Conservation (phyloP, 805 yeast genomes). For the Saturnispora hagleri region DNA sequence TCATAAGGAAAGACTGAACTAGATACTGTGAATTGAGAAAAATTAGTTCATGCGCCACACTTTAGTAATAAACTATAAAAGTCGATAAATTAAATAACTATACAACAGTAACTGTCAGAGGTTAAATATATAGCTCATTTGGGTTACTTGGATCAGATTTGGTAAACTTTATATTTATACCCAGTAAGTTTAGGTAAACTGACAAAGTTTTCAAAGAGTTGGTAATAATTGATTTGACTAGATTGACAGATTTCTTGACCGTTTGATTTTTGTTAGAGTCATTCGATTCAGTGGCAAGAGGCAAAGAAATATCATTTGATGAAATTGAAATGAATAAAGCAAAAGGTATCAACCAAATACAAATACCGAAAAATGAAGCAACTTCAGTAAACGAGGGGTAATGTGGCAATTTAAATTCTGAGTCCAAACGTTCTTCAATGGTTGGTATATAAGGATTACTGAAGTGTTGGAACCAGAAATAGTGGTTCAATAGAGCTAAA, state of each 20-base stretch:
- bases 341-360: constrained; percentile 92
- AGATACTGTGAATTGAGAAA: no score
- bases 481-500: constrained; percentile 72
- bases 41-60: background rate
- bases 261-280: constrained; percentile 14
- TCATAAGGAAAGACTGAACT: background rate
- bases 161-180: constrained; percentile 39
- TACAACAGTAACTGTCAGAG: background rate
- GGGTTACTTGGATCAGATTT: constrained; percentile 17
- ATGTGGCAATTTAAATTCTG: constrained; percentile 52
- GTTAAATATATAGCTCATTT: constrained; percentile 22
- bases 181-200: constrained; percentile 43
- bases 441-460: constrained; percentile 66
- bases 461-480: constrained; percentile 83
- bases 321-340: constrained; percentile 84
- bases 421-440: constrained; percentile 45
- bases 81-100: background rate
- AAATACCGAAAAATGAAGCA: constrained; percentile 89
- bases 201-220: constrained; percentile 39
- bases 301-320: constrained; percentile 85
- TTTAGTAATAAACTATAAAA: background rate
- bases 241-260: constrained; percentile 43
- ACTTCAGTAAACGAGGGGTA: constrained; percentile 82
- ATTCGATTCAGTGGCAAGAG: constrained; percentile 31
- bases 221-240: constrained; percentile 62